Percentiles rank a stretch among this genome's conserved stretches.
Conservation (phyloP, 768 basidiomycete genomes). For the Crepidotus variabilis region DNA sequence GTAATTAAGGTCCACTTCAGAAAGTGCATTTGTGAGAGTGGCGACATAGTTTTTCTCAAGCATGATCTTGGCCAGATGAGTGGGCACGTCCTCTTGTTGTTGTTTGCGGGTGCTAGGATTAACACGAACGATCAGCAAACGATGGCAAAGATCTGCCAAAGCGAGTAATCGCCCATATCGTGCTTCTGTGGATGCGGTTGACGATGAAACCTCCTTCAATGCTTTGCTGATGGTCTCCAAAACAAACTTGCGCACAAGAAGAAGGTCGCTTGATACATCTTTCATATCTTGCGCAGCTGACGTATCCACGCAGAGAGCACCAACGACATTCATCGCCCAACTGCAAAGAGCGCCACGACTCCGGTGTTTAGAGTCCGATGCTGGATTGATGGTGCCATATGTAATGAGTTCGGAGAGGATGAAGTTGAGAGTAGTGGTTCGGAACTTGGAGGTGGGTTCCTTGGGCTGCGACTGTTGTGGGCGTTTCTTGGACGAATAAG, state of each 20-base stretch:
- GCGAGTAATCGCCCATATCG: constrained; percentile 89
- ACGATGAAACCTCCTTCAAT: constrained; percentile 70
- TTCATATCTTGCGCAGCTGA: constrained; percentile 63
- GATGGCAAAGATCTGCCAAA: constrained; percentile 82
- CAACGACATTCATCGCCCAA: constrained; percentile 87
- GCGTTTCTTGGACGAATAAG: constrained; percentile 69
- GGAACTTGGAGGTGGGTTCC: constrained; percentile 55
- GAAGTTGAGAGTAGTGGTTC: constrained; percentile 70
- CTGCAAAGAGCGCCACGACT: constrained; percentile 65
- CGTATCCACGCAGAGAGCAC: constrained; percentile 91
- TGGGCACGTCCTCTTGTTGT: constrained; percentile 69
- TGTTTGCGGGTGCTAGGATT: constrained; percentile 50
- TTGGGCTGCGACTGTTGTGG: constrained; percentile 54
- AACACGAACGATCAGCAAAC: constrained; percentile 79
- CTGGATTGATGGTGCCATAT: constrained; percentile 67
- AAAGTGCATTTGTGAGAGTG: constrained; percentile 79
- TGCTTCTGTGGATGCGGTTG: constrained; percentile 57
- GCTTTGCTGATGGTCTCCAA: constrained; percentile 85
- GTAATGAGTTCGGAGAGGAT: constrained; percentile 81
- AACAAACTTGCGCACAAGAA: constrained; percentile 90
- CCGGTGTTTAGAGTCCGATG: constrained; percentile 50
- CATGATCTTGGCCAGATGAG: constrained; percentile 97
- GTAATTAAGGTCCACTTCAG: constrained; percentile 94
- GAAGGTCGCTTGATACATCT: constrained; percentile 72
- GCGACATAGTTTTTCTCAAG: constrained; percentile 95